Evolutionary conservation across 306 rosid genomes (phyloP).

Genomic region (Sphenostylis stenocarpa): DNA sequence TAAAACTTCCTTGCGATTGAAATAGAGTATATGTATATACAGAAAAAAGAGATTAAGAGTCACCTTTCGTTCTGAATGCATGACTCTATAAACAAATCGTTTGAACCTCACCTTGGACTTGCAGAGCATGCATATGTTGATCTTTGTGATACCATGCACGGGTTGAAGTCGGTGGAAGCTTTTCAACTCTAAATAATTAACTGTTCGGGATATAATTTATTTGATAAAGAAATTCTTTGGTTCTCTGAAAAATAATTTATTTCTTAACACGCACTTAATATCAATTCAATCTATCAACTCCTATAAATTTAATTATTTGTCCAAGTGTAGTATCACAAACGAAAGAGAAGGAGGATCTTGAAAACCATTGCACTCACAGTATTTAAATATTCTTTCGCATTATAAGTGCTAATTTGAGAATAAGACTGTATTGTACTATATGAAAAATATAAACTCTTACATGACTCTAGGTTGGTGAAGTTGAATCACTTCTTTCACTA

Average conservation of each 20-base stretch:
- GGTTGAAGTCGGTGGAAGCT: neutral
- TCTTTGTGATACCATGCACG: neutral
- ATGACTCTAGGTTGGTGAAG: no score
- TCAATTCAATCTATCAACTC: neutral
- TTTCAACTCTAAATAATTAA: neutral
- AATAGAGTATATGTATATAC: neutral
- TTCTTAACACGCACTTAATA: neutral
- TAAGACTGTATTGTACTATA: neutral
- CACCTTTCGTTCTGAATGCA: neutral
- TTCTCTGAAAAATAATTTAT: neutral
- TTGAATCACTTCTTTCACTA: no score
- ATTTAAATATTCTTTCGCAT: neutral
- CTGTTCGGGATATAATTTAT: neutral
- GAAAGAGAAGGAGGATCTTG: neutral
- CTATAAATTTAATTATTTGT: neutral
- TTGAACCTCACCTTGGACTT: neutral
- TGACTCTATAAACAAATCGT: neutral
- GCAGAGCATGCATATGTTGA: neutral
- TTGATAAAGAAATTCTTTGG: neutral
- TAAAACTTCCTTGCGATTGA: no score
- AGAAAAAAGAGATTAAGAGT: neutral
- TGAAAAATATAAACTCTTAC: no score
- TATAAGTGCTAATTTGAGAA: neutral
- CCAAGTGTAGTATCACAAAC: neutral
- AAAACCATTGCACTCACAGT: neutral